Conservation (phyloP, 768 basidiomycete species). For the Serpula lacrymans region DNA sequence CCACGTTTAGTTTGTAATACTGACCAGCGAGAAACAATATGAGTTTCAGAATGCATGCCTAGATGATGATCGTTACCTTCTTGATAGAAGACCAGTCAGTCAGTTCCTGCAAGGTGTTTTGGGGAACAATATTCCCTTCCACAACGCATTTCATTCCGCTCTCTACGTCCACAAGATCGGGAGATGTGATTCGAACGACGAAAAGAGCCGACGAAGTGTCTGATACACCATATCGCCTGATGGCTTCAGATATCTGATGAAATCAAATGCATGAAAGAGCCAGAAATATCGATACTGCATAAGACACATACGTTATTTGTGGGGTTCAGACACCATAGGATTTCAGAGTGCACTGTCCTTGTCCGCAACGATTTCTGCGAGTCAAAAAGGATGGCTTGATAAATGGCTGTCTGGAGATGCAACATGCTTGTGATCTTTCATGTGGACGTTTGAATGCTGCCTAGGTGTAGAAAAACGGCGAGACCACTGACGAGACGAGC, state of each 20-base stretch:
- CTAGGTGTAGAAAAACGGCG: slow-evolving; percentile 7
- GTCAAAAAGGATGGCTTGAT: slow-evolving; percentile 75
- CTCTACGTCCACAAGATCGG: slow-evolving; percentile 40
- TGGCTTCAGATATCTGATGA: slow-evolving; percentile 79
- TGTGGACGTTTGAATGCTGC: slow-evolving; percentile 4
- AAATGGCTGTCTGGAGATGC: slow-evolving; percentile 82
- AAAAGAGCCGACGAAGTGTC: slow-evolving; percentile 61
- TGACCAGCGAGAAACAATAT: slow-evolving; percentile 18
- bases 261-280: neutral
- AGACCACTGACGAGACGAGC: slow-evolving; percentile 65
- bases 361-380: slow-evolving; percentile 62
- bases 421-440: slow-evolving; percentile 73
- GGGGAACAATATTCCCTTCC: slow-evolving; percentile 48
- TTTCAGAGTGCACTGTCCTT: slow-evolving; percentile 87
- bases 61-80: slow-evolving; percentile 50
- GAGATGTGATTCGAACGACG: slow-evolving; percentile 62
- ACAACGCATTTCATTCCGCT: slow-evolving; percentile 57
- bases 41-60: neutral
- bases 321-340: slow-evolving; percentile 84
- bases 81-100: slow-evolving; percentile 75
- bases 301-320: slow-evolving; percentile 67
- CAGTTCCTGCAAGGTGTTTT: slow-evolving; percentile 40
- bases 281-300: neutral
- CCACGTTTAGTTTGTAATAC: slow-evolving; percentile 70
- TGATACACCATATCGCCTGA: slow-evolving; percentile 82